Evolutionary conservation across 352 stramenopile species (phyloP), one percentile per base, ranked within the genome.

Genomic region (Phytopythium montanum): DNA sequence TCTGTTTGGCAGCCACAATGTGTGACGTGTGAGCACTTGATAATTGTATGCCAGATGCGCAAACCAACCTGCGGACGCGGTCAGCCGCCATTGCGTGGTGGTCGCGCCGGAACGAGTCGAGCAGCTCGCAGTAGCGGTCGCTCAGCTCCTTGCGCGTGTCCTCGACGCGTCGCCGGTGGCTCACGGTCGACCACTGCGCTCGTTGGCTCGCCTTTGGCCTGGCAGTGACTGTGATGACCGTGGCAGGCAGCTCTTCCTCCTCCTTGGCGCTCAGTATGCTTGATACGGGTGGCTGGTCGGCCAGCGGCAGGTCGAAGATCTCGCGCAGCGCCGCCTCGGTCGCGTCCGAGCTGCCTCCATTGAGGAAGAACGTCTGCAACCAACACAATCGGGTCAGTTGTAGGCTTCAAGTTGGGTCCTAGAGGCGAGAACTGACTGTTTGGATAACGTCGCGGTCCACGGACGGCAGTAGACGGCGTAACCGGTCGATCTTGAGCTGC

Each of bases 291-390:
- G 16, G 45, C 3, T 36, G 65, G 21, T 65, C 41, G 14, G 68
- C 62, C 19, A 84, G 39, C 1, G 80, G 72, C 2, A 88, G 61
- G 26, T 83, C 66, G 60, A 84, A 88, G 23, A 86, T 76, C 62
- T 91, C 77, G 7, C 79, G 79, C 8, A 91, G 62, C 10, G 75
- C 70, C 7, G 77, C 81, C 54, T 91, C 81, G 0, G 81, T 89
- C 19, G 76, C 77, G 53, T 84, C 76, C 14, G 75, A 89, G 54
- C 72, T 91, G 49, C 70, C 75, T 19, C 71, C 70, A 59, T 91
- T 91, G 10, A 91, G 49, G 56, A 79, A 80, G 38, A 89, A 88
- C 21, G 79, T 87, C 81, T 91, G 62, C 45, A 23, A 51, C 34
- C 29, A 9, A 34, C 29, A 34, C 31, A 36, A 36, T 36, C n/a